Evolutionary conservation across 192 early-diverging fungal species (phyloP).

Genomic region (Umbelopsis sp.): DNA sequence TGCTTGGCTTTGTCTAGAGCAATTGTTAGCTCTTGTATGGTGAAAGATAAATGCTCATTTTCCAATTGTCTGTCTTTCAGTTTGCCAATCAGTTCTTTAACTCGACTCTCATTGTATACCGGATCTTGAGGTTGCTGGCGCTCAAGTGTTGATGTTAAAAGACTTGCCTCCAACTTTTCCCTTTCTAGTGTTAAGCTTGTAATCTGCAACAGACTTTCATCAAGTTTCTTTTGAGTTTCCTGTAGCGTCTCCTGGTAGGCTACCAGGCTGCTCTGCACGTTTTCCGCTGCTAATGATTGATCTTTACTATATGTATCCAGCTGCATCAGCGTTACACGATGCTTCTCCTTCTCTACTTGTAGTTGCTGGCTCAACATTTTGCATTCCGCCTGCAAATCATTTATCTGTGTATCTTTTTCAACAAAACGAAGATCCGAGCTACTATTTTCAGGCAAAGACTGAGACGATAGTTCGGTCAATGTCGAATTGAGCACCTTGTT

Average conservation of each 20-base stretch:
- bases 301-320: background rate
- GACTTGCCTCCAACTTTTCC: no score
- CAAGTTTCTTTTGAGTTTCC: no score
- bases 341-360: constrained; percentile 1
- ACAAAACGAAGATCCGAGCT: background rate
- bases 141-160: background rate
- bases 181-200: no score
- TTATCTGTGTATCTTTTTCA: background rate
- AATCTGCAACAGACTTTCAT: no score
- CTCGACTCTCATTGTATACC: no score
- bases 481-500: constrained; percentile 11
- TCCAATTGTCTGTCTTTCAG: background rate
- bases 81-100: background rate
- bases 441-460: background rate
- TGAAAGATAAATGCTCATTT: background rate
- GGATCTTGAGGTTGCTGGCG: background rate
- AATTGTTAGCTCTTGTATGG: constrained; percentile 4
- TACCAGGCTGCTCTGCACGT: background rate
- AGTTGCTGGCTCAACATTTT: constrained; percentile 1
- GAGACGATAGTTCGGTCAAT: background rate
- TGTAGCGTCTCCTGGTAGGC: no score
- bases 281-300: background rate
- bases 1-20: constrained; percentile 8
- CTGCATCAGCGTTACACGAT: background rate
- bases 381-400: background rate